phyloP scores from a whole-genome alignment of 352 stramenopile genomes.

The Globisporangium cystogenes region DNA sequence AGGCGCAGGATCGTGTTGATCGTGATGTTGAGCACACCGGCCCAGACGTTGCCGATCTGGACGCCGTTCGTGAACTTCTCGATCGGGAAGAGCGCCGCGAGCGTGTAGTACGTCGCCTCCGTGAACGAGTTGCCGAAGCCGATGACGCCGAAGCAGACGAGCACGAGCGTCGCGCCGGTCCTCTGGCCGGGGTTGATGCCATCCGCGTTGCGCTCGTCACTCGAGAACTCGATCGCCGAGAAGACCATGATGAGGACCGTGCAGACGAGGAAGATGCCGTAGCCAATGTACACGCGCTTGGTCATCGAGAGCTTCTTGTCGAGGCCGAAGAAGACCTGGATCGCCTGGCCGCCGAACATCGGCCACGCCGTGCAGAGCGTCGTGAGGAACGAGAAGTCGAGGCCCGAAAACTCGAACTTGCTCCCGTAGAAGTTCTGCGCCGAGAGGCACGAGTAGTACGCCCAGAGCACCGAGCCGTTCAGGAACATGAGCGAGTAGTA shows the following conservation, averaged over 20 bases:
- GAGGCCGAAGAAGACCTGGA: slow-evolving; percentile 57
- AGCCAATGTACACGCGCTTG: slow-evolving; percentile 41
- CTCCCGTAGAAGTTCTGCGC: slow-evolving; percentile 59
- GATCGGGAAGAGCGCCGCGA: slow-evolving; percentile 54
- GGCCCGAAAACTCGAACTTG: slow-evolving; percentile 35
- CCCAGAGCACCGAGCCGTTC: slow-evolving; percentile 65
- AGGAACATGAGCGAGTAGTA: slow-evolving; percentile 73
- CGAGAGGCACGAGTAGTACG: slow-evolving; percentile 75
- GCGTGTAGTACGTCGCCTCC: slow-evolving; percentile 55
- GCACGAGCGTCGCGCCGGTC: slow-evolving; percentile 38
- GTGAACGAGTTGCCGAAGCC: slow-evolving; percentile 62
- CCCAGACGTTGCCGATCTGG: slow-evolving; percentile 53
- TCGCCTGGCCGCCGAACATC: slow-evolving; percentile 36
- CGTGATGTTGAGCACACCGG: slow-evolving; percentile 54
- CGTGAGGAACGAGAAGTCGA: slow-evolving; percentile 68
- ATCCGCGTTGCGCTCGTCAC: not conserved
- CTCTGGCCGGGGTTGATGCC: slow-evolving; percentile 10
- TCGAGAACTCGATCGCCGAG: slow-evolving; percentile 41
- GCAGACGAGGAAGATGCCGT: slow-evolving; percentile 47
- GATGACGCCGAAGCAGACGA: slow-evolving; percentile 44
- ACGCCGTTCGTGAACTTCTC: slow-evolving; percentile 65
- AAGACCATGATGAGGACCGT: slow-evolving; percentile 61
- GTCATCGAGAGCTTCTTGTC: slow-evolving; percentile 49
- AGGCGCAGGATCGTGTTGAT: slow-evolving; percentile 46
- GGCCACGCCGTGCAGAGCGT: slow-evolving; percentile 55